Base-by-base conservation (phyloP, 768 basidiomycete genomes). In the Dacryopinax spathularia region DNA sequence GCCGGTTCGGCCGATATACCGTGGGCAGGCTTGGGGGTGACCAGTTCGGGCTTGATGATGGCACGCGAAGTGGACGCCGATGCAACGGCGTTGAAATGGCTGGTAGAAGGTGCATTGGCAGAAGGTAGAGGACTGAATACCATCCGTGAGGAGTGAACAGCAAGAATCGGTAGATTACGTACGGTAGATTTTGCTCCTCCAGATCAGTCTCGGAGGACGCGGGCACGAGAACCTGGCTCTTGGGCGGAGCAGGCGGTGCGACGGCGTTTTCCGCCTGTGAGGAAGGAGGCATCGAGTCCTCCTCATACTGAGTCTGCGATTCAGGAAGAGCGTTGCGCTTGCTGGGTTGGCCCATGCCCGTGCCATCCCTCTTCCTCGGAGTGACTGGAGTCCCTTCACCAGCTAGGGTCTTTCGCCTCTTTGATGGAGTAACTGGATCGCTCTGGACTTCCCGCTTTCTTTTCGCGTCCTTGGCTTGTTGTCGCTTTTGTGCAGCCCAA, bases 401-500 rank as follows among this genome's bases (percentile, higher is more conserved):
- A 18, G 5, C 35, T 25, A 13, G 10, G 6, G 34, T 22, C 48
- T 31, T 25, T 18, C 48, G 25, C 5, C 48, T 3, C 48, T 56
- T 56, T 20, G 25, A 27, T 18, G 48, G 48, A 29, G 25, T 29
- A 4, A 6, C 34, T 34, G 5, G 12, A 34, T 13, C 12, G 33
- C 33, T 22, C 13, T 35, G 18, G 63, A 65, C 9, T 71, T 72
- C 27, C 65, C 6, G 70, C 63, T 41, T 68, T 72, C 36, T 72
- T 67, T 12, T 74, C 69, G 2, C 68, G 68, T 34, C 73, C 70
- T n/a, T 71, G 65, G 18, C 69, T 71, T 15, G 75, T 68, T 36
- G 20, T 33, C 60, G n/a, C n/a, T n/a, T n/a, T n/a, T 79, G 74
- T 33, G 66, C 68, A 56, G 75, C 75, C 3, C 81, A 66, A 79